Base-by-base conservation (phyloP, 1,284 basidiomycete genomes). In the Pseudozyma thailandica region DNA sequence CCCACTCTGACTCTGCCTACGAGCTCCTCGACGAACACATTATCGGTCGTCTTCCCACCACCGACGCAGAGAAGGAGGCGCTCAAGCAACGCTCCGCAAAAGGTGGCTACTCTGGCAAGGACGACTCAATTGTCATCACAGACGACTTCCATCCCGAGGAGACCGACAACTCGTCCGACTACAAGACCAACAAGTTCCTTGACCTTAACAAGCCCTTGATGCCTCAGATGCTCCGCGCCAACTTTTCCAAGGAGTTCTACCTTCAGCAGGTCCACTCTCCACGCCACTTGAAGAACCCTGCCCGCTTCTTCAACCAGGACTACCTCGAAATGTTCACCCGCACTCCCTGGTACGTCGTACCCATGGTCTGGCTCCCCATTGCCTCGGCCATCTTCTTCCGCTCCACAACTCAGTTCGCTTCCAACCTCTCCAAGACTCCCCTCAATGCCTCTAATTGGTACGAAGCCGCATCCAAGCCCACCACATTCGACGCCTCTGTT, bases 311-410 rank as follows among this genome's bases (percentile, higher is more conserved):
- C 82, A 90, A 91, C 16, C 89, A 90, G 6, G 86, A 87, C 59
- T 88, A 90, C 68, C 89, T 98, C 33, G 95, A 98, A 87, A 84
- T 92, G 57, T 89, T 91, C 80, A 96, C 94, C 0, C 87, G 91
- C 39, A 97, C 95, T 27, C 86, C 89, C 57, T 99, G 96, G 96
- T 98, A 90, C 84, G 91, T 96, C 4, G 91, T 98, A 9, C 96
- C 96, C 9, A 82, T 90, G 50, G 78, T 99, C 75, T 99, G 96
- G 95, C 86, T 90, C 10, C 95, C 95, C 25, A 95, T 99, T 77
- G 86, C 92, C 2, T 81, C 83, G 33, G 92, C 92, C 85, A 86
- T 98, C 75, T 91, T 91, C 85, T 83, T 89, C 68, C 90, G 93
- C 50, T 92, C 92, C 18, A 82, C 90, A 48, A 84, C 90, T 59